Conservation (phyloP, 495 filamentous ascomycete species). For the Xylaria palmicola region DNA sequence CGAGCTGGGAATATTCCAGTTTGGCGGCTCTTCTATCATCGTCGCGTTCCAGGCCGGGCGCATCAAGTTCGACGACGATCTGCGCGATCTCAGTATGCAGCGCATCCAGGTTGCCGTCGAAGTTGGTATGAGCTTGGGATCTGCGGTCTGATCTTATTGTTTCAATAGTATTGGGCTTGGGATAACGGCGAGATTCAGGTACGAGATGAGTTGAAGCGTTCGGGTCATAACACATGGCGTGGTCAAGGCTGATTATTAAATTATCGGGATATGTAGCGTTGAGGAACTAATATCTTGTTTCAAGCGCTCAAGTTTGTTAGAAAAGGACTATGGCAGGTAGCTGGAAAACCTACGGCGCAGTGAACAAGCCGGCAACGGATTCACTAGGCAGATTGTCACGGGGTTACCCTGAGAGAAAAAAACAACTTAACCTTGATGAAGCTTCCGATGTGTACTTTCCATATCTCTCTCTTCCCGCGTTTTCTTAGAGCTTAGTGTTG, state of each 20-base stretch:
- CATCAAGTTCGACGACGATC: neutral
- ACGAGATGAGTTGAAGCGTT: too few relatives aligned
- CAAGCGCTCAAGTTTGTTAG: neutral
- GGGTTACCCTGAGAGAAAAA: neutral
- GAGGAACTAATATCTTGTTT: neutral
- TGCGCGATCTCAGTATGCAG: neutral
- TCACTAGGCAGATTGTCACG: neutral
- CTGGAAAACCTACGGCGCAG: neutral
- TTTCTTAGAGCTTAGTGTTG: neutral
- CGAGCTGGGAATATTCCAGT: too few relatives aligned
- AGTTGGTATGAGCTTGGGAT: neutral
- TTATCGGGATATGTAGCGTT: neutral
- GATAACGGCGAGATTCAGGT: too few relatives aligned
- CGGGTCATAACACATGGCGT: too few relatives aligned
- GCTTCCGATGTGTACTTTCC: neutral
- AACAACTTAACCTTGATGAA: neutral
- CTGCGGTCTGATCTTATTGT: neutral
- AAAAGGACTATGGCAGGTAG: neutral
- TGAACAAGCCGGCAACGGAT: neutral
- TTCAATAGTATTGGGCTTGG: neutral
- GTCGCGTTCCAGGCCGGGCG: neutral
- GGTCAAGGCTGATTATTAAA: neutral
- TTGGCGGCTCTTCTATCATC: slow-evolving; percentile 13
- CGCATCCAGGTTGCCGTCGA: neutral
- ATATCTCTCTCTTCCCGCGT: neutral